These are phyloP conservation scores for Pythium brachiatum DNA, from an alignment of 352 stramenopile species.

Conservation along the genomic window DNA sequence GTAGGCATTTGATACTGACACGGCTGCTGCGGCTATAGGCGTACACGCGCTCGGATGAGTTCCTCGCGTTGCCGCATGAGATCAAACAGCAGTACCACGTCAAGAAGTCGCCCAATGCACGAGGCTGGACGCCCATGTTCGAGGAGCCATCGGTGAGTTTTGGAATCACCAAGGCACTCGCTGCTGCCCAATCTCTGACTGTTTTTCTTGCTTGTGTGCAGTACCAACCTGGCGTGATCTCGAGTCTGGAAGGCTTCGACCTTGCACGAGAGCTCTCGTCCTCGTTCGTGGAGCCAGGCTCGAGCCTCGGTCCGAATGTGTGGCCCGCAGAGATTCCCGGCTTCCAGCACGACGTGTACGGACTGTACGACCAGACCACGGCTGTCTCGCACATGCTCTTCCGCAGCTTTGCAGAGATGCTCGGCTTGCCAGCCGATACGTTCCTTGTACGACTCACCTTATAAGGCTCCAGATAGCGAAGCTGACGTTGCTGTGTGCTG, in stretches of 20 bases:
- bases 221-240: conserved; percentile 79
- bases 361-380: conserved; percentile 71
- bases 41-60: conserved; percentile 68
- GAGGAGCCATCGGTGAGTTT: conserved; percentile 69
- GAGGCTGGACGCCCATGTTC: conserved; percentile 81
- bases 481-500: not conserved
- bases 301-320: conserved; percentile 74
- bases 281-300: conserved; percentile 53
- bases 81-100: conserved; percentile 79
- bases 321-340: conserved; percentile 59
- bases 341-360: conserved; percentile 70
- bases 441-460: conserved; percentile 44
- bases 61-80: conserved; percentile 51
- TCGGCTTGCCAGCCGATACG: conserved; percentile 50
- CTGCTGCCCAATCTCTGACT: no score
- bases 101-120: conserved; percentile 68
- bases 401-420: conserved; percentile 78
- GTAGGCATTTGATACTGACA: no score
- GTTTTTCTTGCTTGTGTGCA: conserved; percentile 18
- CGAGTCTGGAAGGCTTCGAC: conserved; percentile 75
- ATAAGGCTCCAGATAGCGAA: no score
- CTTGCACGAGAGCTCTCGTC: conserved; percentile 54
- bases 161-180: no score
- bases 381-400: conserved; percentile 66
- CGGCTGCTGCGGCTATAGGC: no score